Evolutionary conservation across 352 stramenopile species (phyloP).

Genomic region (Phytophthora europaea): DNA sequence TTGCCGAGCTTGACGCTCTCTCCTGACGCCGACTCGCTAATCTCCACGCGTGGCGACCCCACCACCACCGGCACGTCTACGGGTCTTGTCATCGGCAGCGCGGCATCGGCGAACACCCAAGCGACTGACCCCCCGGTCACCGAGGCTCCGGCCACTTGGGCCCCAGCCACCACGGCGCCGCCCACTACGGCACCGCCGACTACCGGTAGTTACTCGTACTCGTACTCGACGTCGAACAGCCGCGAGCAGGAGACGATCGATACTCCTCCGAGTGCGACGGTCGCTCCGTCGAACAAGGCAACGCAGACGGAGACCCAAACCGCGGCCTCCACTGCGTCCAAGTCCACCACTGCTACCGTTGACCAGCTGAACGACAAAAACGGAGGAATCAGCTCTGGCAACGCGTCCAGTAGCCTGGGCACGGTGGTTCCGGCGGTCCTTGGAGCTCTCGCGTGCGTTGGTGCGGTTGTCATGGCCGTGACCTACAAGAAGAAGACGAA

Average conservation of each 20-base stretch:
- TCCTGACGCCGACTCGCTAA: conserved; percentile 25
- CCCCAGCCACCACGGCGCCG: neutral
- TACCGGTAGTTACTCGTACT: conserved; percentile 5
- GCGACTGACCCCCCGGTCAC: conserved; percentile 12
- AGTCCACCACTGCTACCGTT: conserved; percentile 26
- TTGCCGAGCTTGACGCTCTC: conserved; percentile 32
- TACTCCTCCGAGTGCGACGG: conserved; percentile 17
- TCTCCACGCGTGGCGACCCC: conserved; percentile 14
- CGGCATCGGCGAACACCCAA: conserved; percentile 10
- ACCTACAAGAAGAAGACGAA: conserved; percentile 54
- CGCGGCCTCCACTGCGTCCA: conserved; percentile 15
- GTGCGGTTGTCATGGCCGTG: conserved; percentile 47
- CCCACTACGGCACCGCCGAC: neutral
- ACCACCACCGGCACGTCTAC: neutral
- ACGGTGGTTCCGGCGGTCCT: conserved; percentile 31
- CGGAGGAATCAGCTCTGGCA: neutral
- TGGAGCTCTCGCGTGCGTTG: conserved; percentile 49
- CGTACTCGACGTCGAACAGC: conserved; percentile 12
- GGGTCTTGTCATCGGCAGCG: conserved; percentile 19
- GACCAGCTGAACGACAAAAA: conserved; percentile 28
- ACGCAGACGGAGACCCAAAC: conserved; percentile 9
- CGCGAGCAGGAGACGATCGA: conserved; percentile 15
- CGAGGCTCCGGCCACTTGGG: conserved; percentile 5
- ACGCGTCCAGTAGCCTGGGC: conserved; percentile 8
- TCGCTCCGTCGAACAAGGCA: conserved; percentile 10